Conservation (phyloP, 345 rosid genomes). For the Euphorbia tirucalli region DNA sequence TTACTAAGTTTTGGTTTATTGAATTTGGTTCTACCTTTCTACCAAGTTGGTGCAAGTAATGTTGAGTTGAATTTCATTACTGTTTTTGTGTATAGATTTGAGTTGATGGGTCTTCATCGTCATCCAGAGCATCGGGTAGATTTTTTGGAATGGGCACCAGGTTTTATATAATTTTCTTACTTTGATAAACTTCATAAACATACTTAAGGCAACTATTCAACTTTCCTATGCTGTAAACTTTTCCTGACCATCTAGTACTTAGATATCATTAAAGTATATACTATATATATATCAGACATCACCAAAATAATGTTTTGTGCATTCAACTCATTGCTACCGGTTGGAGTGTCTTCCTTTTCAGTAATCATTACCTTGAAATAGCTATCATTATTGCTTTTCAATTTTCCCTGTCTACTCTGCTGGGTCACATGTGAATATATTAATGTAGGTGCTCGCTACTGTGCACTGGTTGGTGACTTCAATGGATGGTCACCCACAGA, state of each 20-base stretch:
- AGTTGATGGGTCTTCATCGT: constrained; percentile 81
- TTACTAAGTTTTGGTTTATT: not conserved
- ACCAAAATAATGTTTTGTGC: not conserved
- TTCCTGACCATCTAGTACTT: not conserved
- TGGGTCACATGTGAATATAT: constrained; percentile 17
- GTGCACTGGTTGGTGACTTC: constrained; percentile 83
- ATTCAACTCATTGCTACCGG: no score
- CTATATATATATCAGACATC: not conserved
- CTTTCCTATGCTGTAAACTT: not conserved
- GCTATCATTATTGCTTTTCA: not conserved
- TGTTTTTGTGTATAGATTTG: constrained; percentile 42
- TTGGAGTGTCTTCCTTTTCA: no score
- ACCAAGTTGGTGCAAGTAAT: constrained; percentile 7
- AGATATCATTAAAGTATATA: not conserved
- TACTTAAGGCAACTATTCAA: not conserved
- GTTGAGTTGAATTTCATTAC: constrained; percentile 11
- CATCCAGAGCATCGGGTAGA: constrained; percentile 88
- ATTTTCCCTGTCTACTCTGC: not conserved
- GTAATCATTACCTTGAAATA: no score
- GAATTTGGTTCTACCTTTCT: not conserved
- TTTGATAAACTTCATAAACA: constrained; percentile 1
- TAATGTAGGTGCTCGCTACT: constrained; percentile 83
- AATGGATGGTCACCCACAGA: constrained; percentile 93
- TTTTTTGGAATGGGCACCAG: constrained; percentile 98
- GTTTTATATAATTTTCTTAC: constrained; percentile 36